Conservation (phyloP, 1,284 basidiomycete species). For the Singerocomus inundabilis region DNA sequence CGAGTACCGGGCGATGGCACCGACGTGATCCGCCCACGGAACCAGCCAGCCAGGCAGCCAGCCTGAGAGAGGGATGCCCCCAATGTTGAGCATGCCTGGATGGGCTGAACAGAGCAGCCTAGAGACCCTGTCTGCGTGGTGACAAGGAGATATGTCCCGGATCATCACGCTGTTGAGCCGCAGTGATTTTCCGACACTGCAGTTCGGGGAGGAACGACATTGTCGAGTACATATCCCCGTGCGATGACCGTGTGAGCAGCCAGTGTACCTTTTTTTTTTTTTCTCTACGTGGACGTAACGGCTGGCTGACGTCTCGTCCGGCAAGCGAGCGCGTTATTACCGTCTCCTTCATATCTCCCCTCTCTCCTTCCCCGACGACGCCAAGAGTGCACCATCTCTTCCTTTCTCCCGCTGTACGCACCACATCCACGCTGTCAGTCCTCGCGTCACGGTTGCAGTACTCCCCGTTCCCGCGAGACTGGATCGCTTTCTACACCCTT, state of each 20-base stretch:
- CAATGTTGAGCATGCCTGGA: no score
- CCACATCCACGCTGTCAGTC: background rate
- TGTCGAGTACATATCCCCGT: conserved; percentile 16
- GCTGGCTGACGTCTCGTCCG: background rate
- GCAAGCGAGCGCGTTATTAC: conserved; percentile 3
- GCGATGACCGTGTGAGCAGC: conserved; percentile 24
- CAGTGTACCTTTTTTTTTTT: conserved; percentile 13
- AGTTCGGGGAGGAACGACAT: no score
- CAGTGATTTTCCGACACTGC: no score
- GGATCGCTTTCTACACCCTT: background rate
- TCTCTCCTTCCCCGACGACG: background rate
- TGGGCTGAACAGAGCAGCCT: no score
- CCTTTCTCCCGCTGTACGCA: background rate
- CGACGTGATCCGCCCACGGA: no score
- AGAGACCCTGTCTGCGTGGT: no score
- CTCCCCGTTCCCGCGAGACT: conserved; percentile 7
- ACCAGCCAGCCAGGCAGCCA: no score
- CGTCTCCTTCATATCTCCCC: background rate
- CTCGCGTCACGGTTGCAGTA: background rate
- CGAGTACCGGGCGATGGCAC: no score
- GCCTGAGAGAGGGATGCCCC: no score
- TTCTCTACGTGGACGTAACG: conserved; percentile 1
- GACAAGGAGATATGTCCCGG: no score
- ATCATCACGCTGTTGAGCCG: no score
- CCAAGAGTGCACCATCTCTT: no score